phyloP scores from a whole-genome alignment of 495 filamentous ascomycete genomes.

The Podospora conica region DNA sequence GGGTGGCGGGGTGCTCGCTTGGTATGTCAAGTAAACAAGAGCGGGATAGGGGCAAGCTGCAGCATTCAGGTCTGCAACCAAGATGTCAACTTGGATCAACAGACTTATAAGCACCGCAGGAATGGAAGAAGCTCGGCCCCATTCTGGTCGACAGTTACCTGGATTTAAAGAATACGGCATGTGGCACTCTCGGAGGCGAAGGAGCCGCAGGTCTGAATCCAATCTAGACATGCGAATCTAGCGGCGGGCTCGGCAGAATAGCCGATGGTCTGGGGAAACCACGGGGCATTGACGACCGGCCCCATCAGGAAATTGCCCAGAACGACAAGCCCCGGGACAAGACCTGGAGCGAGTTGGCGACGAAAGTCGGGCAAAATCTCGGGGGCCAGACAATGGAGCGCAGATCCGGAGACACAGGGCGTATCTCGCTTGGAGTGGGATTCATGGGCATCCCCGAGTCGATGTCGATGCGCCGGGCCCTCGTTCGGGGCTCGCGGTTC shows the following conservation, averaged over 20 bases:
- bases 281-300: background rate
- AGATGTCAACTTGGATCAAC: background rate
- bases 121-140: background rate
- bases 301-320: slow-evolving; percentile 2
- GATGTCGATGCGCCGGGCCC: no score
- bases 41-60: background rate
- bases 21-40: background rate
- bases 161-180: slow-evolving; percentile 16
- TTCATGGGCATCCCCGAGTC: background rate
- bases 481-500: background rate
- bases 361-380: background rate
- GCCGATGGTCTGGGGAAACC: background rate
- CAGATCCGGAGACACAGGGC: background rate
- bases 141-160: background rate
- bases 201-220: slow-evolving; percentile 27
- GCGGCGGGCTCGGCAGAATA: slow-evolving; percentile 11
- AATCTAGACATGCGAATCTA: slow-evolving; percentile 15
- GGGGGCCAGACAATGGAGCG: background rate
- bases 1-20: background rate
- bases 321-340: background rate
- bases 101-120: background rate
- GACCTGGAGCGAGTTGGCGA: background rate
- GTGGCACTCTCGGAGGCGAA: slow-evolving; percentile 32
- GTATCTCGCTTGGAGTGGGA: background rate
- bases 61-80: background rate